Percentiles rank a stretch among this genome's conserved stretches.
phyloP scores from a whole-genome alignment of 2,329 filamentous ascomycete species.

The Emmonsiellopsis sp. region DNA sequence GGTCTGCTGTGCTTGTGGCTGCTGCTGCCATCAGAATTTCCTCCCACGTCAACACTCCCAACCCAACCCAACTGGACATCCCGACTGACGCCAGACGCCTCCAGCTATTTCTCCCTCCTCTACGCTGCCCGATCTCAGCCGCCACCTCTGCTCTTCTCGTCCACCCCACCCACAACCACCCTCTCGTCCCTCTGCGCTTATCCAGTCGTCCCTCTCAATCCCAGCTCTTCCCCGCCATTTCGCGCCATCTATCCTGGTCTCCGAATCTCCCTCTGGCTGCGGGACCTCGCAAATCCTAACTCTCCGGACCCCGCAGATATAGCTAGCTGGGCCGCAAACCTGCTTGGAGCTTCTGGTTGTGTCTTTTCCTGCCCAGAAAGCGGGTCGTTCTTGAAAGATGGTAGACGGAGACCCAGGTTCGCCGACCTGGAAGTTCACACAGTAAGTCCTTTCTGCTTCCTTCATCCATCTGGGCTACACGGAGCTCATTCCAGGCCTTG shows the following conservation, averaged over 20 bases:
- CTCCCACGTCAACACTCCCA: constrained; percentile 3
- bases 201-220: constrained; percentile 7
- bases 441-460: constrained; percentile 56
- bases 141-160: constrained; percentile 13
- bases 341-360: constrained; percentile 13
- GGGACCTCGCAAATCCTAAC: not conserved
- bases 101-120: constrained; percentile 1
- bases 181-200: constrained; percentile 6
- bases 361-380: constrained; percentile 16
- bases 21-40: not conserved
- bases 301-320: not conserved
- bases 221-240: constrained; percentile 4
- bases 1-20: not conserved
- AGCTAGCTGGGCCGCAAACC: constrained; percentile 3
- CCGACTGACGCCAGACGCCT: not conserved
- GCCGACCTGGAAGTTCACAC: constrained; percentile 99
- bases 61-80: not conserved
- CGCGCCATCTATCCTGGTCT: constrained; percentile 1
- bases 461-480: not conserved
- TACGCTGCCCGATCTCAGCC: constrained; percentile 9
- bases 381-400: constrained; percentile 57
- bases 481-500: not conserved
- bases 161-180: constrained; percentile 10
- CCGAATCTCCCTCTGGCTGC: not conserved
- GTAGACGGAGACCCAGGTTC: constrained; percentile 90